phyloP scores from a whole-genome alignment of 148 eudicot genomes.

The Camellia granthamiana region DNA sequence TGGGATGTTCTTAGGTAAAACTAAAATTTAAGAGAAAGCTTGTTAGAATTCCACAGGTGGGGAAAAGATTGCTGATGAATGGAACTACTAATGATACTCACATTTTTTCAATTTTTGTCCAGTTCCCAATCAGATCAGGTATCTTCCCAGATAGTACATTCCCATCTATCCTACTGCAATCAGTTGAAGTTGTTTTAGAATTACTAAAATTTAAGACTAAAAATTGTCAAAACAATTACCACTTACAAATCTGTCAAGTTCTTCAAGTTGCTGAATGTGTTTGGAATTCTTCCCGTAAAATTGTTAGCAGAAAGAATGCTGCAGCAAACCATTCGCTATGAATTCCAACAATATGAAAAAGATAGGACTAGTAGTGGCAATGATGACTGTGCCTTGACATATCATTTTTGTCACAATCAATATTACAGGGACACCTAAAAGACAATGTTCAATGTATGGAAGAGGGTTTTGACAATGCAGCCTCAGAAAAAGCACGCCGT shows the following conservation, averaged over 20 bases:
- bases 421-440: background rate
- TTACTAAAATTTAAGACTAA: constrained; percentile 1
- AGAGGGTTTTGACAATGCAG: background rate
- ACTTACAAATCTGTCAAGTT: constrained; percentile 73
- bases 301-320: constrained; percentile 69
- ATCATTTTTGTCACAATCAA: background rate
- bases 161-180: constrained; percentile 77
- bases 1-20: background rate
- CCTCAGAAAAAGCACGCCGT: background rate
- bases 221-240: background rate
- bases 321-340: constrained; percentile 24
- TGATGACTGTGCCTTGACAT: background rate
- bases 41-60: too few species aligned
- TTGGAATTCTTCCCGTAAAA: constrained; percentile 76
- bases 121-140: constrained; percentile 70
- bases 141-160: constrained; percentile 58
- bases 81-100: constrained; percentile 32
- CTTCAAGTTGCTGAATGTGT: constrained; percentile 48
- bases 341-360: constrained; percentile 7
- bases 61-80: background rate
- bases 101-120: constrained; percentile 48
- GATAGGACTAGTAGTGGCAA: background rate
- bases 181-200: background rate
- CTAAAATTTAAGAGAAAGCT: background rate
- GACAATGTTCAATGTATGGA: background rate